A percentile compares a stretch with the other conserved stretches of the same genome.
Conservation (phyloP, 257 asterid genomes). For the Gentiana macrophylla region DNA sequence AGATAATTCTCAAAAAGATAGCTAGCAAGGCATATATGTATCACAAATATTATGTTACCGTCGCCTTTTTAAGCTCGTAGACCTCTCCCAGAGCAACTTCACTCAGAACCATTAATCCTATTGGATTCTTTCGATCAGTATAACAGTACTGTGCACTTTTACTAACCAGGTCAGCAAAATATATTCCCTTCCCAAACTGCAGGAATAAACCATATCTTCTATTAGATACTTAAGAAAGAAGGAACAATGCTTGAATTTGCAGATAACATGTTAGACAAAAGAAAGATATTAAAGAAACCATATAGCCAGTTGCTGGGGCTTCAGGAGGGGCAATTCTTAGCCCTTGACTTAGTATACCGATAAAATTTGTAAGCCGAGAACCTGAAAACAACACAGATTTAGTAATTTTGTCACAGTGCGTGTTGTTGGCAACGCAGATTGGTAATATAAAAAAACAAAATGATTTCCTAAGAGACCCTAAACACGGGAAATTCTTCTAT, state of each 20-base stretch:
- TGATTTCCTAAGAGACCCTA: not conserved
- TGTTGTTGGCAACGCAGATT: constrained; percentile 1
- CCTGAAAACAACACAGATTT: constrained; percentile 38
- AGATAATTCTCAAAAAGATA: too few relatives aligned
- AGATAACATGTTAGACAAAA: constrained; percentile 5
- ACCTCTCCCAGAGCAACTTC: constrained; percentile 95
- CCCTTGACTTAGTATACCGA: constrained; percentile 97
- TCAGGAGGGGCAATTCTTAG: constrained; percentile 97
- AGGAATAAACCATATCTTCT: not conserved
- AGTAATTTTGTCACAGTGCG: not conserved
- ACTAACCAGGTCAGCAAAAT: constrained; percentile 94
- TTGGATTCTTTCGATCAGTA: constrained; percentile 68
- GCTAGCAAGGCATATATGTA: too few relatives aligned
- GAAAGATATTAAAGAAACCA: constrained; percentile 37
- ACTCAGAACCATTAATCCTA: constrained; percentile 89
- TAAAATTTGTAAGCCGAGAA: constrained; percentile 85
- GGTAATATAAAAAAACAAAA: constrained; percentile 1
- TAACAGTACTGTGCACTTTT: constrained; percentile 97
- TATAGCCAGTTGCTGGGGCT: constrained; percentile 98
- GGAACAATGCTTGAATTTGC: not conserved
- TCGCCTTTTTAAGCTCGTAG: constrained; percentile 60
- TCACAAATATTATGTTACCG: constrained; percentile 30
- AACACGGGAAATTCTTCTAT: too few relatives aligned
- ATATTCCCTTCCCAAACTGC: constrained; percentile 91
- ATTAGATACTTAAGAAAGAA: not conserved